phyloP scores from a whole-genome alignment of 768 basidiomycete species.

The Austroboletus eburneus region DNA sequence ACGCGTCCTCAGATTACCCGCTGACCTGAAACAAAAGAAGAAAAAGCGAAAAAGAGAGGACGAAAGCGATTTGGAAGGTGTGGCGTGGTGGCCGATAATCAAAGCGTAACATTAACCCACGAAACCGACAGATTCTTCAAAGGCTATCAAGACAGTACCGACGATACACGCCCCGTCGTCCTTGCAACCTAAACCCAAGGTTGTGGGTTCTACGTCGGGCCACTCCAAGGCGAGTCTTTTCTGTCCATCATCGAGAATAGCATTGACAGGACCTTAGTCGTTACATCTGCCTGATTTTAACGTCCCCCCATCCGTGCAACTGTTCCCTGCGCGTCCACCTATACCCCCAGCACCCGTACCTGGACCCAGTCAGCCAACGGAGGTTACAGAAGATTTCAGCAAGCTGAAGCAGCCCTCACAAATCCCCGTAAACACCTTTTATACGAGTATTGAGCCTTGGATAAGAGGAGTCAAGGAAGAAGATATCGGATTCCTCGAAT shows the following conservation, averaged over 20 bases:
- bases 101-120: slow-evolving; percentile 5
- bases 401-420: slow-evolving; percentile 76
- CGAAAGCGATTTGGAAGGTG: slow-evolving; percentile 66
- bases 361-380: slow-evolving; percentile 79
- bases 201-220: slow-evolving; percentile 38
- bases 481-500: slow-evolving; percentile 90
- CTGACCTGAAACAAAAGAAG: slow-evolving; percentile 73
- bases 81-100: slow-evolving; percentile 29
- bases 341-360: slow-evolving; percentile 60
- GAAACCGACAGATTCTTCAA: slow-evolving; percentile 41
- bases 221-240: slow-evolving; percentile 46
- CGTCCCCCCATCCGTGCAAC: slow-evolving; percentile 44
- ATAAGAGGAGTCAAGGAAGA: slow-evolving; percentile 89
- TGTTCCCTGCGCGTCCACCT: slow-evolving; percentile 60
- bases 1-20: slow-evolving; percentile 26
- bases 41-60: slow-evolving; percentile 83
- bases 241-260: background rate
- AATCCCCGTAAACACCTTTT: slow-evolving; percentile 71
- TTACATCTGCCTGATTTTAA: slow-evolving; percentile 56
- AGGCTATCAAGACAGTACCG: slow-evolving; percentile 59
- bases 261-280: slow-evolving; percentile 22
- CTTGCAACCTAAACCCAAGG: slow-evolving; percentile 54
- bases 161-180: slow-evolving; percentile 37
- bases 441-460: slow-evolving; percentile 86
- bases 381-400: slow-evolving; percentile 88